These are phyloP conservation scores for Yarrowia sp. DNA, from an alignment of 805 yeast genomes.

Conservation along the genomic window DNA sequence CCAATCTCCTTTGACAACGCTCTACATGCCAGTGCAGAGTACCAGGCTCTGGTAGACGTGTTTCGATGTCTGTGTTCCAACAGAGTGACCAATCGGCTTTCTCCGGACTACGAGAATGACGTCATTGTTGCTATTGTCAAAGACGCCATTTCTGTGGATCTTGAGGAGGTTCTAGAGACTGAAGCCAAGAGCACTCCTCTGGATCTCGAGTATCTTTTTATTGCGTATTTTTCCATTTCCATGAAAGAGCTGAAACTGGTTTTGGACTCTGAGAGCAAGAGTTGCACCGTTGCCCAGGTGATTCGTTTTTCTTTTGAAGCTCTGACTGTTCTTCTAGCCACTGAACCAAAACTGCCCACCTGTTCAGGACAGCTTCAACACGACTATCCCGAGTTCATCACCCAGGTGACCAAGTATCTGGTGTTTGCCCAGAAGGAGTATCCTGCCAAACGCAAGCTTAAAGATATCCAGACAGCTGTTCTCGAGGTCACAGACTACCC, in stretches of 20 bases:
- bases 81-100: neutral
- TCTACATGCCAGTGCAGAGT: neutral
- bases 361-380: slow-evolving; percentile 13
- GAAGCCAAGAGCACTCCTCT: slow-evolving; percentile 8
- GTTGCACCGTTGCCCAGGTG: neutral
- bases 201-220: neutral
- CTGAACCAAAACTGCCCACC: neutral
- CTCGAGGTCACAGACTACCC: slow-evolving; percentile 11
- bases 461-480: neutral
- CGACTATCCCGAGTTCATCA: slow-evolving; percentile 5
- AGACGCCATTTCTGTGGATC: slow-evolving; percentile 9
- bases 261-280: neutral
- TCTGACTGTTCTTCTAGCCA: neutral
- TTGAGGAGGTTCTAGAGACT: slow-evolving; percentile 7
- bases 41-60: slow-evolving; percentile 14
- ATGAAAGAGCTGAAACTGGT: slow-evolving; percentile 9
- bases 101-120: neutral
- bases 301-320: neutral
- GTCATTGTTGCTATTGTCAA: neutral
- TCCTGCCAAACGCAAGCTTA: slow-evolving; percentile 5
- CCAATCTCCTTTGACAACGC: neutral
- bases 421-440: neutral
- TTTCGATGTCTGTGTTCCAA: neutral
- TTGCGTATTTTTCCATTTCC: slow-evolving; percentile 7
- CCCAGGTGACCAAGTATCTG: neutral